Percentiles rank a stretch among this genome's conserved stretches.
phyloP scores from a whole-genome alignment of 257 asterid genomes.

The Osmanthus fragrans region DNA sequence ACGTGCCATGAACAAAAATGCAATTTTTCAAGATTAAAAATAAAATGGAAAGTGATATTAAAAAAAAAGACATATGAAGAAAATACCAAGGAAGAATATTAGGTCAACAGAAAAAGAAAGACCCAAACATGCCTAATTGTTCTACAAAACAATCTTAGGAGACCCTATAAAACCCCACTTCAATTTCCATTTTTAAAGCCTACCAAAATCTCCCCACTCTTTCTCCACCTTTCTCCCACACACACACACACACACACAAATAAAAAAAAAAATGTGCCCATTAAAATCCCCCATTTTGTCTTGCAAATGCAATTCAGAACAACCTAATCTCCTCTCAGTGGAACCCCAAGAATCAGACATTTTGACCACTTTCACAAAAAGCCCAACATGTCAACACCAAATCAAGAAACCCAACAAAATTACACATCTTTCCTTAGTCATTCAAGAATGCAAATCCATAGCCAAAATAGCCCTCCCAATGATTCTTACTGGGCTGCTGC shows the following conservation, averaged over 20 bases:
- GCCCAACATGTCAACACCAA: conserved; percentile 21
- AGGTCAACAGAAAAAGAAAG: background rate
- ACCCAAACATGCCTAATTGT: background rate
- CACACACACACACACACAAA: background rate
- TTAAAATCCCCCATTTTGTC: background rate
- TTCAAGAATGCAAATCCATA: conserved; percentile 27
- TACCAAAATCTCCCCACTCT: background rate
- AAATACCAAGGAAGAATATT: background rate
- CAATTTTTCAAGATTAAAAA: background rate
- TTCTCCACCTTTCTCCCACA: background rate
- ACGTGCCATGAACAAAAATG: background rate
- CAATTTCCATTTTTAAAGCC: background rate
- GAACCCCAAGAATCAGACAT: conserved; percentile 19
- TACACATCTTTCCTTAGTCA: conserved; percentile 10
- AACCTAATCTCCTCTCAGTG: background rate
- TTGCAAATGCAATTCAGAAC: background rate
- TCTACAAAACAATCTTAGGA: background rate
- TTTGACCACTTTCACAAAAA: conserved; percentile 19
- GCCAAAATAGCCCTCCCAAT: conserved; percentile 36
- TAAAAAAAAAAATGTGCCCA: conserved; percentile 15
- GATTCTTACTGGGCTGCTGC: conserved; percentile 31
- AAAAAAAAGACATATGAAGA: too few relatives aligned
- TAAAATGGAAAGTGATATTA: too few relatives aligned
- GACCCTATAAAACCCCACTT: background rate
- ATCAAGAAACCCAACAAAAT: background rate